Evolutionary conservation across 2,329 filamentous ascomycete species (phyloP).

Genomic region (Penicillium sp.): DNA sequence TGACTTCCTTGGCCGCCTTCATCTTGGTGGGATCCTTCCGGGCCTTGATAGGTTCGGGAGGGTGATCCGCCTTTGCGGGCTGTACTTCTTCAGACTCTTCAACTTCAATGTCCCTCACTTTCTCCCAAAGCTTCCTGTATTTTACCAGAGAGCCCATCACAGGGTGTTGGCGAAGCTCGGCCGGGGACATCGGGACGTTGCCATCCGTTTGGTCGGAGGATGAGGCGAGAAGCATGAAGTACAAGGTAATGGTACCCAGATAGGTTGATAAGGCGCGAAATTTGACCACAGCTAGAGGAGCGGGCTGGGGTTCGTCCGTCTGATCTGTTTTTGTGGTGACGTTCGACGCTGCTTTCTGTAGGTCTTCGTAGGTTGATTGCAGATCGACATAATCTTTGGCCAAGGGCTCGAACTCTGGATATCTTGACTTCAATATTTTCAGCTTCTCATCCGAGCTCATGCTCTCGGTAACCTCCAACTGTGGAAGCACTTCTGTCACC

Average conservation of each 20-base stretch:
- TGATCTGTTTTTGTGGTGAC: constrained; percentile 43
- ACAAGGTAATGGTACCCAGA: constrained; percentile 79
- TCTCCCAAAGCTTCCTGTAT: constrained; percentile 74
- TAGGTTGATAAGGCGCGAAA: constrained; percentile 79
- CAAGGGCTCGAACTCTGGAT: constrained; percentile 87
- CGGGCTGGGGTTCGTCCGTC: constrained; percentile 35
- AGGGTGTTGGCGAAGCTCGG: constrained; percentile 79
- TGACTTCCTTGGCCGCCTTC: constrained; percentile 36
- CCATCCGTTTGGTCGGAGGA: constrained; percentile 53
- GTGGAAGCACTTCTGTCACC: constrained; percentile 81
- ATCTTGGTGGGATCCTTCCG: constrained; percentile 31
- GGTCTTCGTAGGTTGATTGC: constrained; percentile 55
- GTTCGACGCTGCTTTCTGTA: constrained; percentile 54
- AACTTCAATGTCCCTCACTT: constrained; percentile 60
- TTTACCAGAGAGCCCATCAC: constrained; percentile 80
- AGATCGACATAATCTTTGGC: constrained; percentile 72
- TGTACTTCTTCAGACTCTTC: constrained; percentile 30
- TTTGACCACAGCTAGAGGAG: constrained; percentile 61
- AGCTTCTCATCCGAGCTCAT: constrained; percentile 70
- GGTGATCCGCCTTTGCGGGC: constrained; percentile 13
- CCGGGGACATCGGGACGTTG: constrained; percentile 60
- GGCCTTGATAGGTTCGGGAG: constrained; percentile 6
- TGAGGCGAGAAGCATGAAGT: constrained; percentile 88
- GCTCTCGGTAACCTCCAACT: constrained; percentile 71
- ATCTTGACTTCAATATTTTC: constrained; percentile 69